Conservation (phyloP, 441 rosid species). For the California macrophylla region DNA sequence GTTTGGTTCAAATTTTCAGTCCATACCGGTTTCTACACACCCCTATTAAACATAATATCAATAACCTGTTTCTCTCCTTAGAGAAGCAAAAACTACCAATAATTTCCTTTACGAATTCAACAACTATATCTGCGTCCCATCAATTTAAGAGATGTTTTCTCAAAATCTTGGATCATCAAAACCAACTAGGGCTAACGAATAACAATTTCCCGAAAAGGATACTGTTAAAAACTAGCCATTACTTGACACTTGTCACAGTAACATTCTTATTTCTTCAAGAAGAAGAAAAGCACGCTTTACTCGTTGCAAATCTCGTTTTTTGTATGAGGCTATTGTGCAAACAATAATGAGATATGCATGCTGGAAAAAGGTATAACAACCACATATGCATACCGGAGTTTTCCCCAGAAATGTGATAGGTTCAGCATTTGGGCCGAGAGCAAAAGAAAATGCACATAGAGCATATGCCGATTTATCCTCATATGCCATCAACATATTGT, state of each 20-base stretch:
- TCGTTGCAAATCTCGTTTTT: background rate
- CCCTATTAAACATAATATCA: no score
- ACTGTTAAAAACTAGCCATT: no score
- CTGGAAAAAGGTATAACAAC: background rate
- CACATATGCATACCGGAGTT: slow-evolving; percentile 44
- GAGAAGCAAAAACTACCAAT: no score
- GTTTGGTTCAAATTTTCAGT: no score
- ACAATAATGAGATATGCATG: background rate
- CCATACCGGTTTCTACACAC: no score
- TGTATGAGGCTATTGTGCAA: background rate
- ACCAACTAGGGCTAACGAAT: no score
- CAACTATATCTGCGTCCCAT: no score
- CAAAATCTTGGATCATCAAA: no score
- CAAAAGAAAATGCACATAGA: slow-evolving; percentile 70
- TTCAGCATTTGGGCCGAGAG: slow-evolving; percentile 63
- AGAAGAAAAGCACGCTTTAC: background rate
- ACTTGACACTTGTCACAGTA: background rate
- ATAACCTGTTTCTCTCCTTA: no score
- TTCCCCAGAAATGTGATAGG: slow-evolving; percentile 70
- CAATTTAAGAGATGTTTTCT: no score
- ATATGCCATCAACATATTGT: slow-evolving; percentile 68
- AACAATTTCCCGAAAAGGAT: no score
- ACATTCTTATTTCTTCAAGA: background rate
- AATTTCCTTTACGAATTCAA: no score
- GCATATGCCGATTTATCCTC: slow-evolving; percentile 92